Conservation (phyloP, 2,329 filamentous ascomycete species). For the Phyllachora maydis region DNA sequence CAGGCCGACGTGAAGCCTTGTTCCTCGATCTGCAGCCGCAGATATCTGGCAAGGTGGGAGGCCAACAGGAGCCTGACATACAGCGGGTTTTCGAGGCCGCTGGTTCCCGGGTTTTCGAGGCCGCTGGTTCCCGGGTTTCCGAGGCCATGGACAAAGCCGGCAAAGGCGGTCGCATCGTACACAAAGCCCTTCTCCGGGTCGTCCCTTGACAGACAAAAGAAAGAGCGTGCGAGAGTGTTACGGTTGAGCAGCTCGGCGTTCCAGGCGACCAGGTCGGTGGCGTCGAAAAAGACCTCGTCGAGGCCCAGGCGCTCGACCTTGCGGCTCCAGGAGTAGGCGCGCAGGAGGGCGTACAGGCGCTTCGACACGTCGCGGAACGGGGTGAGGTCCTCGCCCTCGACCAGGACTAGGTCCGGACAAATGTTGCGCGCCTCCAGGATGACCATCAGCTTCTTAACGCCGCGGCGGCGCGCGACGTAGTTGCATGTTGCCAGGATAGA, state of each 20-base stretch:
- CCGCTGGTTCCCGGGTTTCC: conserved; percentile 7
- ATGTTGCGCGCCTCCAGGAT: conserved; percentile 60
- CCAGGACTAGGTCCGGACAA: conserved; percentile 69
- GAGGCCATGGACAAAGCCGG: conserved; percentile 32
- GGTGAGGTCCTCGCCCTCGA: conserved; percentile 71
- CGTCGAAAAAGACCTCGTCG: conserved; percentile 75
- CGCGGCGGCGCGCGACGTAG: conserved; percentile 63
- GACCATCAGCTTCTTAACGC: conserved; percentile 65
- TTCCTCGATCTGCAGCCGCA: conserved; percentile 53
- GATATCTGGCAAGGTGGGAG: conserved; percentile 59
- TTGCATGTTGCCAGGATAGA: conserved; percentile 88
- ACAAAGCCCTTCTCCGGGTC: conserved; percentile 65
- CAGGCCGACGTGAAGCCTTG: conserved; percentile 75
- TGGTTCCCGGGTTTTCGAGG: conserved; percentile 8
- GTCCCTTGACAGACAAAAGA: conserved; percentile 53
- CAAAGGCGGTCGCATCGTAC: conserved; percentile 50
- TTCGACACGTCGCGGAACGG: conserved; percentile 79
- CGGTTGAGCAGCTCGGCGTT: conserved; percentile 53
- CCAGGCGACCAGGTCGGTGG: conserved; percentile 70
- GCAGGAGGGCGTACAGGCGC: conserved; percentile 52
- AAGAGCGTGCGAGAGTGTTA: conserved; percentile 43
- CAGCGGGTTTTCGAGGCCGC: conserved; percentile 10
- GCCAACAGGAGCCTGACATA: conserved; percentile 49
- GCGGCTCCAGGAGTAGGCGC: conserved; percentile 54
- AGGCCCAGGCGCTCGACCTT: conserved; percentile 71